Conservation (phyloP, 2,329 filamentous ascomycete species). For the Bimuria novae-zelandiae region DNA sequence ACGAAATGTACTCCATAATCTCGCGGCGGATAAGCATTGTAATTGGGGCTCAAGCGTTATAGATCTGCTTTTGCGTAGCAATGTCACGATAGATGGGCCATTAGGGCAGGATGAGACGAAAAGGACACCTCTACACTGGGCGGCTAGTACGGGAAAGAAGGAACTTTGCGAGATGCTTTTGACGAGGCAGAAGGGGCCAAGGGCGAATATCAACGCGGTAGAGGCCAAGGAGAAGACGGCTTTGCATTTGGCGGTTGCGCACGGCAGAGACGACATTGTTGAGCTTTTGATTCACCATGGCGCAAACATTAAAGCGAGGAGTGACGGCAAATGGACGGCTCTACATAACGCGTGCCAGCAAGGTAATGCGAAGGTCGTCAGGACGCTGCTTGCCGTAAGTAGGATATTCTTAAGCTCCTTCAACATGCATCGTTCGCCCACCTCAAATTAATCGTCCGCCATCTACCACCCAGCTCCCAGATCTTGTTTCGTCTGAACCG, state of each 20-base stretch:
- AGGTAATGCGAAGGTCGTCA: conserved; percentile 38
- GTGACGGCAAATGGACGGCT: conserved; percentile 41
- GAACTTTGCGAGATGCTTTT: conserved; percentile 56
- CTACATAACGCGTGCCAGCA: conserved; percentile 43
- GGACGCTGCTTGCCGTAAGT: conserved; percentile 28
- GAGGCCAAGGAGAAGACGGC: conserved; percentile 43
- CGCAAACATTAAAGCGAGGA: conserved; percentile 39
- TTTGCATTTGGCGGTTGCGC: conserved; percentile 41
- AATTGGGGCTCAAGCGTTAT: conserved; percentile 55
- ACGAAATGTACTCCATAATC: conserved; percentile 43
- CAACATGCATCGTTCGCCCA: too few relatives aligned
- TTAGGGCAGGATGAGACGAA: conserved; percentile 51
- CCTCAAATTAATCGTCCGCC: too few relatives aligned
- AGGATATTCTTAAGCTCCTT: too few relatives aligned
- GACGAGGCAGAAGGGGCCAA: conserved; percentile 27
- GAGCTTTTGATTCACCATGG: conserved; percentile 38
- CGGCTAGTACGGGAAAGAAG: conserved; percentile 60
- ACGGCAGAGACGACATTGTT: conserved; percentile 43
- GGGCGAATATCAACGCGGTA: conserved; percentile 40
- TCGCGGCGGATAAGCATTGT: conserved; percentile 49
- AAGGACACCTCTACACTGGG: conserved; percentile 62
- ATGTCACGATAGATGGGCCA: conserved; percentile 48
- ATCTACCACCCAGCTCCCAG: too few relatives aligned
- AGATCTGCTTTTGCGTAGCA: conserved; percentile 45
- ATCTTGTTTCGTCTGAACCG: too few relatives aligned